Evolutionary conservation across 371 early-diverging fungal species (phyloP), one percentile per base, ranked within the genome.

Genomic region (Circinella umbellata): DNA sequence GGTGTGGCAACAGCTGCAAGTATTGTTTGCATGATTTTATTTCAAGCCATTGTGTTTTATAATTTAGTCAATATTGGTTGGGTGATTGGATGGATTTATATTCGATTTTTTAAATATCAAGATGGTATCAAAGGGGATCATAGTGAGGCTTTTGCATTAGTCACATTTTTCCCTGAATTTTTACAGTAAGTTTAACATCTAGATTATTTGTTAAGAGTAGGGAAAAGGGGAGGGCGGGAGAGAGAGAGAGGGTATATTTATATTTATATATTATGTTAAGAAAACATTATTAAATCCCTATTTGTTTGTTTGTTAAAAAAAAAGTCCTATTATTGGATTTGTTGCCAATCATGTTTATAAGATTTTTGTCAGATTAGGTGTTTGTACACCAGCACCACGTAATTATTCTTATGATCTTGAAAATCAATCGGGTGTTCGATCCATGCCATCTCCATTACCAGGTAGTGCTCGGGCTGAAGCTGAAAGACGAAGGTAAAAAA

Each of bases 91-190:
- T 95, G 96, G 96, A 69, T 91, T 4, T 94, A 94, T 75, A 84
- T 91, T 54, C 88, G 95, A 15, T 94, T 93, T 80, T 92, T 89
- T 81, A 91, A 90, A 67, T 72, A 84, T 38, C 90, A 92, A 69
- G 93, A 93, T 76, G 94, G 93, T 42, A 85, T 92, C 42, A 82
- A 84, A 61, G 96, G 96, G 14, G 95, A 94, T 75, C 87, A 92
- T 53, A 89, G 90, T 70, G 95, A 94, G 67, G 86, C 93, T 1
- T 95, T 95, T 86, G 88, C 91, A 3, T 86, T 95, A 61, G 88
- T 88, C 4, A 89, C 91, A 36, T 95, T 95, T 67, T 94, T 93
- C 73, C 96, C 96, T 6, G 92, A 93, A 51, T 77, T 88, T 42
- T 72, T 92, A 46, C 93, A 92, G 93, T 88, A 81, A 79, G 82